phyloP scores from a whole-genome alignment of 768 basidiomycete species.

The Tulasnella sp. region DNA sequence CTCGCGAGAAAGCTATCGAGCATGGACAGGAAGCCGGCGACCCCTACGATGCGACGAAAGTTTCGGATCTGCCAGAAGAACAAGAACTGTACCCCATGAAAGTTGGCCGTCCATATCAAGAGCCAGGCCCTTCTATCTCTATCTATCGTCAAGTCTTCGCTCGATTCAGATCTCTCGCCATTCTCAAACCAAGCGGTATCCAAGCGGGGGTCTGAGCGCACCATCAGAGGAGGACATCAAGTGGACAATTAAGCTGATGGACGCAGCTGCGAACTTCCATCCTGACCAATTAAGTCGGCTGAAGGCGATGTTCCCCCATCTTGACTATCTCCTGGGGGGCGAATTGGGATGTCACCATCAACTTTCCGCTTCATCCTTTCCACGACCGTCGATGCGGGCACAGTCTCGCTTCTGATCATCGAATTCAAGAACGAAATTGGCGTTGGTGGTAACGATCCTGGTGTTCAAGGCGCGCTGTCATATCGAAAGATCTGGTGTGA shows the following conservation, averaged over 20 bases:
- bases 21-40: background rate
- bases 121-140: conserved; percentile 6
- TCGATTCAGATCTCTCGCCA: background rate
- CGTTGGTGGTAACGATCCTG: conserved; percentile 4
- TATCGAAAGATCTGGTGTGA: conserved; percentile 9
- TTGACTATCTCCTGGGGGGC: background rate
- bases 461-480: conserved; percentile 5
- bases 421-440: conserved; percentile 15
- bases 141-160: conserved; percentile 9
- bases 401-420: background rate
- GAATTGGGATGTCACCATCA: background rate
- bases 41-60: background rate
- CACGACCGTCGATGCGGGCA: background rate
- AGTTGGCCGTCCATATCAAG: conserved; percentile 1
- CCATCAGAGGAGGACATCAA: background rate
- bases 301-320: background rate
- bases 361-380: background rate
- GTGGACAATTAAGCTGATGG: background rate
- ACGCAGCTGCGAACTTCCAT: background rate
- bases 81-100: background rate
- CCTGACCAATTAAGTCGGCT: background rate
- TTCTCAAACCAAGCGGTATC: too few relatives aligned
- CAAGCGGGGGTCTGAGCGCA: background rate
- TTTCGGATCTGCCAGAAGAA: background rate
- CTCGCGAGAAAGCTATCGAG: conserved; percentile 1